Percentiles rank a stretch among this genome's conserved stretches.
Conservation (phyloP, 2,329 filamentous ascomycete genomes). For the Fusarium fujikuroi region DNA sequence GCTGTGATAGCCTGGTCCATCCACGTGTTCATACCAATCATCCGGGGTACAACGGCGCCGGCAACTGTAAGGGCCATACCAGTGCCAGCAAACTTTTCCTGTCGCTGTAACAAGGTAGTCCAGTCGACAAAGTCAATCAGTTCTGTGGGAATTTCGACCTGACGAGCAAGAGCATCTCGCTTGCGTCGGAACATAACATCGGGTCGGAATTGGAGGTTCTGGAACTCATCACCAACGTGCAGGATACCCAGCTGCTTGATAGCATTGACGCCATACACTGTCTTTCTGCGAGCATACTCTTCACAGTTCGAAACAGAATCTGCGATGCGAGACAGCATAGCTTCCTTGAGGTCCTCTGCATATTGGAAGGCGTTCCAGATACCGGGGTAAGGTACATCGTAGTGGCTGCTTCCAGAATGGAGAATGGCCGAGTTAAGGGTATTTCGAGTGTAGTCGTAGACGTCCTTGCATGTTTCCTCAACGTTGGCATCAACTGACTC, state of each 20-base stretch:
- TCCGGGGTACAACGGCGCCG: slow-evolving; percentile 82
- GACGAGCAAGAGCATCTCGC: slow-evolving; percentile 81
- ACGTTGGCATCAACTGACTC: slow-evolving; percentile 85
- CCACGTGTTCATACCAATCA: slow-evolving; percentile 88
- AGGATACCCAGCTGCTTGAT: slow-evolving; percentile 90
- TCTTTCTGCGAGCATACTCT: slow-evolving; percentile 82
- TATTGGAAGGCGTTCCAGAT: slow-evolving; percentile 88
- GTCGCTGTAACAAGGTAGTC: slow-evolving; percentile 81
- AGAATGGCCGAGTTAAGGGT: slow-evolving; percentile 80
- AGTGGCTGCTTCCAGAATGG: slow-evolving; percentile 78
- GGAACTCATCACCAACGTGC: slow-evolving; percentile 88
- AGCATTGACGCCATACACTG: slow-evolving; percentile 81
- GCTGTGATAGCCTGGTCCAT: slow-evolving; percentile 86
- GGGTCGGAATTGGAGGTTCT: slow-evolving; percentile 85
- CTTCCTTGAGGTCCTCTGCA: slow-evolving; percentile 90
- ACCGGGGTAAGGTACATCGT: slow-evolving; percentile 88
- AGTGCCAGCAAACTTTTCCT: slow-evolving; percentile 94
- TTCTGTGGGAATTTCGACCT: slow-evolving; percentile 89
- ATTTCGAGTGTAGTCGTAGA: slow-evolving; percentile 85
- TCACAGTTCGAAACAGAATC: slow-evolving; percentile 83
- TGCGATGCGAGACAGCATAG: slow-evolving; percentile 90
- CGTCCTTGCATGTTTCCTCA: slow-evolving; percentile 84
- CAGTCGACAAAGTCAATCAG: slow-evolving; percentile 94
- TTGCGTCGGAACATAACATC: slow-evolving; percentile 94
- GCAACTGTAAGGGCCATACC: slow-evolving; percentile 94